Evolutionary conservation across 768 basidiomycete genomes (phyloP), one percentile per base, ranked within the genome.

Genomic region (Candolleomyces aberdarensis): DNA sequence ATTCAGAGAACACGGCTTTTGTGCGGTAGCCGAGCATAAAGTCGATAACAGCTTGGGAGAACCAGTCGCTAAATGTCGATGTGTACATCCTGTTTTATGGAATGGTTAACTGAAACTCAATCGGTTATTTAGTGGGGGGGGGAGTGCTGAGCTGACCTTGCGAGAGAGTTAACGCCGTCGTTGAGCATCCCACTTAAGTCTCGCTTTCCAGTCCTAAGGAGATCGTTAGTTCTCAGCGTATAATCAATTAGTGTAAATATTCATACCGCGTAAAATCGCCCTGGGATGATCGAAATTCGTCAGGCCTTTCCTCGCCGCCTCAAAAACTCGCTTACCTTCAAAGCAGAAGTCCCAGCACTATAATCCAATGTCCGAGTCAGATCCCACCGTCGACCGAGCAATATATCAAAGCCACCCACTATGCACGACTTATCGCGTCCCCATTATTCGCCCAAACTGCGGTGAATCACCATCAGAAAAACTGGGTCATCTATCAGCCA

Each of bases 401-500:
- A 49, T 9, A 41, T n/a, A 31, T 57, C 47, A 9, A 49, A 57
- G 57, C n/a, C 9, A 44, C 88, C 70, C 69, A 92, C 91, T 92
- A 94, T 58, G 89, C 89, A 58, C 90, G 83, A 71, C 92, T 95
- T 61, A 97, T 92, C 5, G 93, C 90, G 70, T 99, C 97, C 0
- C 97, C 97, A 65, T 98, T 98, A 69, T 98, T 97, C 2, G 97
- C 97, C 97, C 97, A 99, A 17, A 94, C 92, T 92, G 62, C 22
- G 49, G 15, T 39, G n/a, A 43, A 61, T 26, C 17, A n/a, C 57
- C 19, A 54, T 52, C 51, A 48, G 22, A 54, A 14, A 47, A 14
- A 14, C 39, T 20, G 19, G 31, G 7, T n/a, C 14, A 53, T 20
- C 19, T 32, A 19, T n/a, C 26, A 41, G 10, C 14, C 5, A 51